phyloP scores from a whole-genome alignment of 345 rosid species.

The Luvunga scandens region DNA sequence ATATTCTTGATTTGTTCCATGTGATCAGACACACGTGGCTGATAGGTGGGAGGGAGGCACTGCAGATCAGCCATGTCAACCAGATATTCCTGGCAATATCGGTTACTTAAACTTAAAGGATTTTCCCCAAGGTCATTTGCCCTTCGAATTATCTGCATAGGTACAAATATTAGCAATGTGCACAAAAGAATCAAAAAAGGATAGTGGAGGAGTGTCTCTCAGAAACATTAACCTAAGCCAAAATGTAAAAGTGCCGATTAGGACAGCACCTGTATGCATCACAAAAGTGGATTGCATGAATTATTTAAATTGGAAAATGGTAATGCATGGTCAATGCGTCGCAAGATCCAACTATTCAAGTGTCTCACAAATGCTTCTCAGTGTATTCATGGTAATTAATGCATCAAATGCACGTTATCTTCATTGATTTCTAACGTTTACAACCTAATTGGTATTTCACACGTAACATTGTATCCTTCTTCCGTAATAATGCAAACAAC shows the following conservation, averaged over 20 bases:
- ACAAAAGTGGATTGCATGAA: neutral
- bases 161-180: conserved; percentile 2
- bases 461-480: neutral
- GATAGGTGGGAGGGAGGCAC: conserved; percentile 77
- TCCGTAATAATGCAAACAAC: neutral
- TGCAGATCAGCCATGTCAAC: conserved; percentile 69
- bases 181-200: neutral
- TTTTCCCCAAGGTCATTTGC: conserved; percentile 61
- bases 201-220: neutral
- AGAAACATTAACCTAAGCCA: neutral
- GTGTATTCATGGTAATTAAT: neutral
- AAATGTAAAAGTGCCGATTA: neutral
- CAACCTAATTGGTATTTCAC: neutral
- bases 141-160: conserved; percentile 63
- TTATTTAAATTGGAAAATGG: neutral
- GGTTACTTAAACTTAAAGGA: conserved; percentile 56
- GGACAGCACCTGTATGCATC: neutral
- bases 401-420: neutral
- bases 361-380: neutral
- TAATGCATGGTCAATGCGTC: neutral
- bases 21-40: conserved; percentile 77
- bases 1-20: conserved; percentile 72
- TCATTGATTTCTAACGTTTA: neutral
- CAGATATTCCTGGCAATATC: conserved; percentile 72
- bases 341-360: neutral